phyloP scores from a whole-genome alignment of 1,139 yeast species.

The Maudiozyma humilis region DNA sequence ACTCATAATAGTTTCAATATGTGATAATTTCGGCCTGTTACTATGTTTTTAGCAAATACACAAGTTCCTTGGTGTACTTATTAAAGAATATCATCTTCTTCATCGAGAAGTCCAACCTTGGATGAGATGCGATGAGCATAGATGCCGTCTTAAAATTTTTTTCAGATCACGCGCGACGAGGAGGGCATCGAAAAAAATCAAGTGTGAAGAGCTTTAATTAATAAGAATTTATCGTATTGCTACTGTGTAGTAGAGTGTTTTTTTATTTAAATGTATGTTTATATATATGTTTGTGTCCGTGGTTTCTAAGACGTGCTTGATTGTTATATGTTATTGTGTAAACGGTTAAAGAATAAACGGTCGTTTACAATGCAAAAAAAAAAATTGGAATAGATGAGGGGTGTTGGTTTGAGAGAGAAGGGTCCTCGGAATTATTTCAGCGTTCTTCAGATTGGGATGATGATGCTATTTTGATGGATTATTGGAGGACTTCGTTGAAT shows the following conservation, averaged over 20 bases:
- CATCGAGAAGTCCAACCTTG: neutral
- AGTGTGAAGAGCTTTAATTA: neutral
- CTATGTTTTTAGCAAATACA: no score
- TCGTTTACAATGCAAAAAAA: neutral
- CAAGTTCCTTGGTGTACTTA: no score
- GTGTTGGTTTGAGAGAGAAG: no score
- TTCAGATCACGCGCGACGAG: conserved; percentile 5
- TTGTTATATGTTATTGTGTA: neutral
- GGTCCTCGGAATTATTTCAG: no score
- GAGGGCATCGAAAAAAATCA: neutral
- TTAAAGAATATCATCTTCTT: neutral
- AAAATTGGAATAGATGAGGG: no score
- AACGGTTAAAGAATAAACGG: neutral
- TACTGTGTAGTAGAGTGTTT: neutral
- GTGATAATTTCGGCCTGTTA: no score
- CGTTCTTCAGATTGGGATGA: neutral
- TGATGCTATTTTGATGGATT: neutral
- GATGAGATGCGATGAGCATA: conserved; percentile 8
- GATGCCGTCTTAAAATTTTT: conserved; percentile 3
- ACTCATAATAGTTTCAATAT: neutral
- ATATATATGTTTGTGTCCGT: neutral
- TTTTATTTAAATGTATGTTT: neutral
- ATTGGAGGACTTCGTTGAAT: conserved; percentile 20
- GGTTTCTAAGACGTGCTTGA: neutral
- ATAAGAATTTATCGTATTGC: neutral